Base-by-base conservation (phyloP, 148 eudicot species). In the Agrostemma githago region DNA sequence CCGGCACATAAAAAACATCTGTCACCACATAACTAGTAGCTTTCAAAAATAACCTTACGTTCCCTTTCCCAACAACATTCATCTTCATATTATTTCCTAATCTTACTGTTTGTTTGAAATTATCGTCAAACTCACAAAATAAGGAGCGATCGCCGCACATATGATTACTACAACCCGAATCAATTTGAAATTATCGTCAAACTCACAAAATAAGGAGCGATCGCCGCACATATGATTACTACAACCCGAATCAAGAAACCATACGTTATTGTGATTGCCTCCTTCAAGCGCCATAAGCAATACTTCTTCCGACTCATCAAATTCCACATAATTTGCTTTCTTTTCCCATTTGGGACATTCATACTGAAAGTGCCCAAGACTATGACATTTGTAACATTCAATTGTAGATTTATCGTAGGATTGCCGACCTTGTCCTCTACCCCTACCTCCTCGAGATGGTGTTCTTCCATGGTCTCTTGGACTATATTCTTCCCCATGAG, bases 151-250 rank as follows among this genome's bases (percentile, higher is more conserved):
- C n/a, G n/a, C n/a, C n/a, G n/a, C n/a, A n/a, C n/a, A n/a, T n/a
- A n/a, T n/a, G n/a, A n/a, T n/a, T n/a, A n/a, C n/a, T n/a, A n/a
- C n/a, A n/a, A n/a, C n/a, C n/a, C n/a, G n/a, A n/a, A n/a, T n/a
- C n/a, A n/a, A n/a, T 54, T 43, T 34, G n/a, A 76, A 68, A 5
- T 5, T 39, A 11, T 34, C 46, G 9, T 76, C 73, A n/a, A 69
- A 51, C 7, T 38, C 16, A 10, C 57, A 69, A 16, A 76, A 68
- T 53, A 68, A 38, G 7, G 15, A 54, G 39, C 57, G 40, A 5
- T 58, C 68, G 1, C 79, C 79, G 42, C 73, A 68, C 79, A 76
- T 69, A 21, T 76, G 79, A 21, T 68, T 76, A 40, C 41, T 6
- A 40, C 73, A 76, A 15, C 79, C 79, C n/a, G 66, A 58, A 15